phyloP scores from a whole-genome alignment of 202 grass and related monocot genomes.

The Hordeum pubiflorum region DNA sequence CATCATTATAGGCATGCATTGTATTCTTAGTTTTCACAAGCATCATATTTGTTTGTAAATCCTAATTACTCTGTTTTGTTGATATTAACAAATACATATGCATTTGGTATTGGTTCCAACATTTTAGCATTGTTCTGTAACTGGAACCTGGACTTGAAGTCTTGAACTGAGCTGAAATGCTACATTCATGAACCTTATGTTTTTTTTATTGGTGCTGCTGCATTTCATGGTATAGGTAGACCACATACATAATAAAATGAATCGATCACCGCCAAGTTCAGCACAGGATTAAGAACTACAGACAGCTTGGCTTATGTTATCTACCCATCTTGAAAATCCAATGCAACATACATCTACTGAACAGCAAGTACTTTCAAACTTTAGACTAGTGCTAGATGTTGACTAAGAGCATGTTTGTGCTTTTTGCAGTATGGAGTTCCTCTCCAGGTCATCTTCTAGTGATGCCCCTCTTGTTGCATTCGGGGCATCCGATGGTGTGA shows the following conservation, averaged over 20 bases:
- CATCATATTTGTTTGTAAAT: neutral
- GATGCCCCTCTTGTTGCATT: constrained; percentile 96
- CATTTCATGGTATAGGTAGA: neutral
- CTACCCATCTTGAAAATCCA: neutral
- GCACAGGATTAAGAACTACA: constrained; percentile 16
- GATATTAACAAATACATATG: neutral
- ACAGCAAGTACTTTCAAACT: constrained; percentile 6
- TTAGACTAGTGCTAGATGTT: constrained; percentile 10
- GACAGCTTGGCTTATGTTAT: neutral
- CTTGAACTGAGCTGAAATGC: neutral
- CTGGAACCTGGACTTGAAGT: neutral
- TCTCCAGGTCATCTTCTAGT: constrained; percentile 69
- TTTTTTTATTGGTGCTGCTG: neutral
- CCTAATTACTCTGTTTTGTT: neutral
- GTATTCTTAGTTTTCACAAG: constrained; percentile 4
- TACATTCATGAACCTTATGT: neutral
- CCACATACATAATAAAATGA: neutral
- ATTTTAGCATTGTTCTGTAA: constrained; percentile 2
- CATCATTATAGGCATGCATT: neutral
- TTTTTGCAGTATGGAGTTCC: constrained; percentile 90
- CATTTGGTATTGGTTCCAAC: neutral
- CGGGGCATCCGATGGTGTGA: constrained; percentile 89
- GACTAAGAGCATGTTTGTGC: constrained; percentile 8
- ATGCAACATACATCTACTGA: constrained; percentile 9
- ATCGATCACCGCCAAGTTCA: neutral